Conservation (phyloP, 106 monocot species). For the Agapanthus africanus region DNA sequence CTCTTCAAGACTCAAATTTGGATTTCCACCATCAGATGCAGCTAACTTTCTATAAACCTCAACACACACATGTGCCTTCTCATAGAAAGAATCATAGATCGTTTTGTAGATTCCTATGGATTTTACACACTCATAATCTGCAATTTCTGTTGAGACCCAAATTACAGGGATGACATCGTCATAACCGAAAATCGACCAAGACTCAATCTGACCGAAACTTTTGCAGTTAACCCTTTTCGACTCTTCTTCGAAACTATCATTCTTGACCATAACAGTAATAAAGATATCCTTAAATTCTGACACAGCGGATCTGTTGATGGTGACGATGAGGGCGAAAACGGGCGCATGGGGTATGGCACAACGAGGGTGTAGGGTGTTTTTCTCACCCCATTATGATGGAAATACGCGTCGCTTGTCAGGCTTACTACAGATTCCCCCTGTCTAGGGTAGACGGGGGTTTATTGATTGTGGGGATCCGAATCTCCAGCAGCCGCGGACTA, state of each 20-base stretch:
- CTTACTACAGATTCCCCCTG: too few species aligned
- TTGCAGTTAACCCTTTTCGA: conserved; percentile 70
- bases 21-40: conserved; percentile 68
- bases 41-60: conserved; percentile 67
- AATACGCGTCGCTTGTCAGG: too few species aligned
- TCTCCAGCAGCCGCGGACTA: too few species aligned
- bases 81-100: conserved; percentile 59
- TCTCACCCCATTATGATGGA: too few species aligned
- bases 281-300: conserved; percentile 81
- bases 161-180: conserved; percentile 81
- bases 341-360: too few species aligned
- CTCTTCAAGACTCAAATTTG: conserved; percentile 67
- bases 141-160: conserved; percentile 86
- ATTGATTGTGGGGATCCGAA: too few species aligned
- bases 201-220: conserved; percentile 91
- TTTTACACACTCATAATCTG: conserved; percentile 95
- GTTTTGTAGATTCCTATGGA: conserved; percentile 64
- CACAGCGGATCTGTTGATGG: too few species aligned
- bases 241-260: conserved; percentile 67
- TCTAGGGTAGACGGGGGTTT: too few species aligned
- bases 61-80: conserved; percentile 80
- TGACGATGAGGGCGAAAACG: too few species aligned
- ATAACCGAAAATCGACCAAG: conserved; percentile 94
- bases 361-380: too few species aligned
- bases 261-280: conserved; percentile 88